Evolutionary conservation across 2,329 filamentous ascomycete genomes (phyloP).

Genomic region (Colletotrichum sp.): DNA sequence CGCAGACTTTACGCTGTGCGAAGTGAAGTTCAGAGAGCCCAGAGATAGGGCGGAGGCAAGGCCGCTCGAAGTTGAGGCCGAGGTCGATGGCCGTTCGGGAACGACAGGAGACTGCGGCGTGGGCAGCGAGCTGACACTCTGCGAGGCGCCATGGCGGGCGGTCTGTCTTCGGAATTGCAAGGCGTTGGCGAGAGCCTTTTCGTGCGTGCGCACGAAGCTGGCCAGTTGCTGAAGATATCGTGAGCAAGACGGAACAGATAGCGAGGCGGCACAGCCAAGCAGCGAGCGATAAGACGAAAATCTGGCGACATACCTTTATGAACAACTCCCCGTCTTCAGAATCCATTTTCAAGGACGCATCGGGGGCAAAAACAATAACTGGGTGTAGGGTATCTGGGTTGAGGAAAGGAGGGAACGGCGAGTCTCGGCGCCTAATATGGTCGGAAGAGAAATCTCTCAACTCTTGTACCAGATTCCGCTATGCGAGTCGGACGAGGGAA

Average conservation of each 20-base stretch:
- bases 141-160: conserved; percentile 71
- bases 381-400: conserved; percentile 21
- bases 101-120: conserved; percentile 58
- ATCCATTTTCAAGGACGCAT: conserved; percentile 73
- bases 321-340: conserved; percentile 90
- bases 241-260: background rate
- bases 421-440: conserved; percentile 12
- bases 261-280: background rate
- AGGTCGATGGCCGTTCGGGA: conserved; percentile 67
- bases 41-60: conserved; percentile 88
- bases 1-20: conserved; percentile 83
- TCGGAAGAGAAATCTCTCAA: conserved; percentile 7
- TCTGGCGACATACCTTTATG: conserved; percentile 70
- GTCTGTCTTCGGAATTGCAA: conserved; percentile 82
- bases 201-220: conserved; percentile 94
- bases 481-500: conserved; percentile 5
- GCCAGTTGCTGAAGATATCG: conserved; percentile 76
- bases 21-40: conserved; percentile 83
- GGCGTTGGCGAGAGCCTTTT: conserved; percentile 96
- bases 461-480: background rate
- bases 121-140: conserved; percentile 65
- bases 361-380: conserved; percentile 26
- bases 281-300: background rate
- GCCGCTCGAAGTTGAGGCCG: conserved; percentile 72
- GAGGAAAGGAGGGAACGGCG: conserved; percentile 12